Percentiles rank a stretch among this genome's conserved stretches.
Conservation (phyloP, 345 rosid species). For the Balakata baccata region DNA sequence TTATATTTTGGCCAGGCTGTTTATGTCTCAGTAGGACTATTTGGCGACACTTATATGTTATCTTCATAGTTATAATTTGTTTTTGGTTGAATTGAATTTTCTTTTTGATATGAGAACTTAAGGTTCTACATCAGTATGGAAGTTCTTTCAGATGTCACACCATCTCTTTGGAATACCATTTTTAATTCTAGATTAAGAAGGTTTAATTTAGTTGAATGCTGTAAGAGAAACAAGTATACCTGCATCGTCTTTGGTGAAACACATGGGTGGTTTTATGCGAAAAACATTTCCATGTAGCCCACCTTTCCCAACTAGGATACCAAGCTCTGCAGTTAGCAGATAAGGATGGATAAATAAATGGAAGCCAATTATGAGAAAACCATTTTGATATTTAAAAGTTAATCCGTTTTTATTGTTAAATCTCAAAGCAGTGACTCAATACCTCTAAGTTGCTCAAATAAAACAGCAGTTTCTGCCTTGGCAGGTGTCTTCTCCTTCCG, state of each 20-base stretch:
- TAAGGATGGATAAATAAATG: conserved; percentile 7
- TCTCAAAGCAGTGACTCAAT: background rate
- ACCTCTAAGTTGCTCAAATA: conserved; percentile 89
- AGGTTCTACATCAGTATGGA: too few species aligned
- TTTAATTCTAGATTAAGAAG: background rate
- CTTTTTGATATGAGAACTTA: too few species aligned
- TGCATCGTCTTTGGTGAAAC: conserved; percentile 87
- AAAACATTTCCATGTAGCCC: conserved; percentile 87
- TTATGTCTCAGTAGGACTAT: too few species aligned
- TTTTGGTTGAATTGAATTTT: too few species aligned
- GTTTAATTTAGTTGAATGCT: background rate
- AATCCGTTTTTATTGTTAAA: background rate
- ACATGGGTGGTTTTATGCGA: conserved; percentile 93
- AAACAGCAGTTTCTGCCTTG: conserved; percentile 67
- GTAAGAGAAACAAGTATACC: conserved; percentile 37
- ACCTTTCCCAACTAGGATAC: conserved; percentile 83
- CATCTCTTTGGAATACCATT: too few species aligned
- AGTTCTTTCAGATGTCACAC: too few species aligned
- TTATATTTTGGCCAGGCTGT: too few species aligned
- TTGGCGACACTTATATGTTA: too few species aligned
- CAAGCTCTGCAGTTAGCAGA: conserved; percentile 51
- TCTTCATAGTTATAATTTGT: too few species aligned
- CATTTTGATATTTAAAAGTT: background rate
- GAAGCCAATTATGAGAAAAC: background rate
- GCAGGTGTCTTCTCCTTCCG: conserved; percentile 81